phyloP scores from a whole-genome alignment of 805 yeast species.

The Nakazawaea holstii region DNA sequence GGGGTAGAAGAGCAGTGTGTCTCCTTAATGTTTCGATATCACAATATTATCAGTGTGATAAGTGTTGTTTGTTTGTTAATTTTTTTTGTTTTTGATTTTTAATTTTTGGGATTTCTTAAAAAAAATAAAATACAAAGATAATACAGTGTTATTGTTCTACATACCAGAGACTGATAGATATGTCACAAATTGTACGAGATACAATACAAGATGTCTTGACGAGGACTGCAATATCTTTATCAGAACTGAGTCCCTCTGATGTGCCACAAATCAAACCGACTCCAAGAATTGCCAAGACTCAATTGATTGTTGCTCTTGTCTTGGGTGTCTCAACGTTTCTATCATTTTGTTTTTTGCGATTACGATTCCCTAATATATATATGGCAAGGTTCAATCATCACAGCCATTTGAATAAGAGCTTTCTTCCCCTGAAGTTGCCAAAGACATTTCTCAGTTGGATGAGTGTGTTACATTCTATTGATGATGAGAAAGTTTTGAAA shows the following conservation, averaged over 20 bases:
- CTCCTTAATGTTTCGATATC: no score
- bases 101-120: no score
- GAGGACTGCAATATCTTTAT: neutral
- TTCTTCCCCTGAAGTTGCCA: slow-evolving; percentile 55
- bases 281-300: slow-evolving; percentile 67
- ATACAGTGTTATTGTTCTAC: no score
- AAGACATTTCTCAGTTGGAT: slow-evolving; percentile 49
- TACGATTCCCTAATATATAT: slow-evolving; percentile 74
- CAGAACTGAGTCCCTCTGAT: neutral
- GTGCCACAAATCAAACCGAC: slow-evolving; percentile 15
- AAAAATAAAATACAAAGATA: no score
- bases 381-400: slow-evolving; percentile 67
- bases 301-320: slow-evolving; percentile 60
- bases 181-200: neutral
- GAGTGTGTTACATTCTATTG: slow-evolving; percentile 36
- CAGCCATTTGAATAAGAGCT: slow-evolving; percentile 33
- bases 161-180: neutral
- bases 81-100: no score
- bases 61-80: no score
- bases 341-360: slow-evolving; percentile 64
- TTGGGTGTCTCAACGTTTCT: slow-evolving; percentile 68
- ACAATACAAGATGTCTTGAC: neutral
- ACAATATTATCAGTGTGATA: no score
- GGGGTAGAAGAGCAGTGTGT: neutral
- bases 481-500: slow-evolving; percentile 46